Percentiles rank a stretch among this genome's conserved stretches.
Evolutionary conservation across 2,329 filamentous ascomycete genomes (phyloP).

Genomic region (Beauveria sp.): DNA sequence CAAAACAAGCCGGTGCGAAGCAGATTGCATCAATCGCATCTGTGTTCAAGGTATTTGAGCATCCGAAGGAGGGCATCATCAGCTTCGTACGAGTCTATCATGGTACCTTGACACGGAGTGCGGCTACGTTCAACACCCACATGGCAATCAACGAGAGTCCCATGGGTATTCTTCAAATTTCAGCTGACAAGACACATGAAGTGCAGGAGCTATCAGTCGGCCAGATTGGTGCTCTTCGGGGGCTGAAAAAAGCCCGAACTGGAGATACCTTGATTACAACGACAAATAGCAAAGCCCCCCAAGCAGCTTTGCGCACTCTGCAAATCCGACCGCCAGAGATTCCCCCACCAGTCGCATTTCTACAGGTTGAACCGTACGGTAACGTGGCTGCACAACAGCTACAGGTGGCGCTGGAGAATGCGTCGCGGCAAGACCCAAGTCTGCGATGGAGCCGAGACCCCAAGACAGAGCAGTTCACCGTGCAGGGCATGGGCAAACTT

Average conservation of each 20-base stretch:
- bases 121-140: constrained; percentile 79
- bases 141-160: constrained; percentile 71
- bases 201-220: constrained; percentile 73
- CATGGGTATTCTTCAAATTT: constrained; percentile 79
- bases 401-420: constrained; percentile 64
- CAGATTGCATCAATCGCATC: constrained; percentile 47
- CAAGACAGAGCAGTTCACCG: constrained; percentile 85
- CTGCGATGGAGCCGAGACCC: constrained; percentile 77
- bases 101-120: constrained; percentile 67
- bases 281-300: constrained; percentile 52
- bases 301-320: constrained; percentile 61
- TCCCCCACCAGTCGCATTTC: constrained; percentile 90
- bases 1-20: constrained; percentile 26
- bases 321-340: constrained; percentile 84
- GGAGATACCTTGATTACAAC: constrained; percentile 86
- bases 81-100: constrained; percentile 92
- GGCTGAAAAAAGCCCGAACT: constrained; percentile 83
- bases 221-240: constrained; percentile 89
- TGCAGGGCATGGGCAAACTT: constrained; percentile 94
- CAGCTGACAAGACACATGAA: constrained; percentile 79
- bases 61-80: constrained; percentile 75
- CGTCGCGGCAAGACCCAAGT: constrained; percentile 88
- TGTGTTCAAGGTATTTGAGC: constrained; percentile 92
- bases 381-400: constrained; percentile 74
- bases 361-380: constrained; percentile 79